Conservation (phyloP, 352 stramenopile species). For the Phytophthora vignae region DNA sequence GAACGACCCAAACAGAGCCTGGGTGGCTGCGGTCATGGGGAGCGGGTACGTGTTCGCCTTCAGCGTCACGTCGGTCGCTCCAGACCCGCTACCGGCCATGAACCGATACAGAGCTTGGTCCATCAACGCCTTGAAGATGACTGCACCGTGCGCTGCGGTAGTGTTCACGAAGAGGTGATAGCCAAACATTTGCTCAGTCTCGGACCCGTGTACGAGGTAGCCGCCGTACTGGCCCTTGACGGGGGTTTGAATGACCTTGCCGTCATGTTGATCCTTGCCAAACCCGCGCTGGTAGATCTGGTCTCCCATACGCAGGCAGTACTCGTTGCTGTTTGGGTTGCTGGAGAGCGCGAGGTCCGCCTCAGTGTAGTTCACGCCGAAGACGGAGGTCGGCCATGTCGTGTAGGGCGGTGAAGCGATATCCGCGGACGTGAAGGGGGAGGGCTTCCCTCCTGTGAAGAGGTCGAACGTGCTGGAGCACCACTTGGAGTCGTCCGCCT, state of each 20-base stretch:
- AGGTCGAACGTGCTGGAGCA: constrained; percentile 53
- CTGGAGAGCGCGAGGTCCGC: constrained; percentile 29
- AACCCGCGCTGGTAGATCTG: constrained; percentile 47
- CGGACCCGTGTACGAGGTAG: constrained; percentile 46
- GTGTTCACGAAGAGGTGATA: constrained; percentile 70
- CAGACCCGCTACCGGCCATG: constrained; percentile 58
- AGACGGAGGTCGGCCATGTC: constrained; percentile 38
- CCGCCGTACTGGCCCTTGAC: constrained; percentile 48
- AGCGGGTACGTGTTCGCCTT: constrained; percentile 60
- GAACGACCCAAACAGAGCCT: constrained; percentile 57
- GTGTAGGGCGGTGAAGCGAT: constrained; percentile 49
- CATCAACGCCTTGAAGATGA: constrained; percentile 64
- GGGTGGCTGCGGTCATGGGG: constrained; percentile 51
- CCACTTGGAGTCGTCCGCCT: constrained; percentile 55
- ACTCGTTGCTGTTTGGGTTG: constrained; percentile 36
- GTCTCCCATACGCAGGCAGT: constrained; percentile 47
- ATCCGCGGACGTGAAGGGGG: constrained; percentile 36
- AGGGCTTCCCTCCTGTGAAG: constrained; percentile 40
- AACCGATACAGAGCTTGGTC: constrained; percentile 61
- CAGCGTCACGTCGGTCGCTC: constrained; percentile 37
- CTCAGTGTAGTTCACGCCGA: constrained; percentile 42
- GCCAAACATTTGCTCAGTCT: constrained; percentile 42
- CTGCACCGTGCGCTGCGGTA: constrained; percentile 47
- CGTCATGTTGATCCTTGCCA: constrained; percentile 39
- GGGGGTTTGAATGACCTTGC: constrained; percentile 69